Evolutionary conservation across 345 rosid genomes (phyloP), one percentile per base, ranked within the genome.

Genomic region (Turritis glabra): DNA sequence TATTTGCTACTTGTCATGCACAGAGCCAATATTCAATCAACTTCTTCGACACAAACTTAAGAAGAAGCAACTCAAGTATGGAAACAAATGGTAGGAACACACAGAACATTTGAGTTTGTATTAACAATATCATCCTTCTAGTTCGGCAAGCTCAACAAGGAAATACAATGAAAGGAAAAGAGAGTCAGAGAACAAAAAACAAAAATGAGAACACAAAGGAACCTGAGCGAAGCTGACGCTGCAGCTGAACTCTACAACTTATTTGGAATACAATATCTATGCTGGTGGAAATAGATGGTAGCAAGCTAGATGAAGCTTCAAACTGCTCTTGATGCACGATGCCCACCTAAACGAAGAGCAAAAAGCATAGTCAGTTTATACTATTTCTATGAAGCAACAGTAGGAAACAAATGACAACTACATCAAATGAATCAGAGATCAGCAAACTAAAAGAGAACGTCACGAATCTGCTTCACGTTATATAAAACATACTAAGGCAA

Each of bases 291-390:
- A 67, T 68, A 75, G 75, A 79, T 69, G 59, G 62, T 54, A 60
- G n/a, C 66, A 40, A 27, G 54, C 72, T 41, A 17, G 50, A 58
- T 58, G 74, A 77, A 74, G 62, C 76, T 73, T 91, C 87, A 88
- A 68, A 82, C 82, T 41, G 78, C 84, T 32, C 71, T 80, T 64
- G 85, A 76, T 12, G 85, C 80, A 32, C 70, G 84, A 58, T 76
- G 58, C 43, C 87, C 90, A 60, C 79, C 89, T 84, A 72, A 52
- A 59, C 3, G 17, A 67, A 4, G 37, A 14, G 19, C 48, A 32
- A 23, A 26, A 52, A n/a, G 14, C 27, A 77, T 54, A 61, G 58
- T 52, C 1, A 76, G 33, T 7, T 43, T 43, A 23, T 44, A 23
- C 64, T 32, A 21, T 21, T 30, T 22, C 10, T 27, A 58, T 18